Percentiles rank a stretch among this genome's conserved stretches.
These are phyloP conservation scores for Aspergillus hiratsukae DNA, from an alignment of 2,329 filamentous ascomycete species.

Conservation along the genomic window DNA sequence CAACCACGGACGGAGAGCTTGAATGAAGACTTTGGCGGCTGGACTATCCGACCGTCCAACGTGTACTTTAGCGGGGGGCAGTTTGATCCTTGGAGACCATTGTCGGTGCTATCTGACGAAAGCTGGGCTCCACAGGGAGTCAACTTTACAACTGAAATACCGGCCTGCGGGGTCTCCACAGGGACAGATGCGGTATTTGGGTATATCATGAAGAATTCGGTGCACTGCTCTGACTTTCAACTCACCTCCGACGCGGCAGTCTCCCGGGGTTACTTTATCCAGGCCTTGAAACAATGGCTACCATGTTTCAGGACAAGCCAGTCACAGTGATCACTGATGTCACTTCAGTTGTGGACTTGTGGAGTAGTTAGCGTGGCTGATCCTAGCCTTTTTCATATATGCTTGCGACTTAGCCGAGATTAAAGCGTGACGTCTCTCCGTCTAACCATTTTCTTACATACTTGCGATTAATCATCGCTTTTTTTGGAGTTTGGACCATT, in stretches of 20 bases:
- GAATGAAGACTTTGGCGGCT: constrained; percentile 47
- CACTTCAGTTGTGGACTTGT: neutral
- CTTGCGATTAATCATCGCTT: no score
- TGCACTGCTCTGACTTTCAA: constrained; percentile 49
- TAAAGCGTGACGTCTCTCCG: neutral
- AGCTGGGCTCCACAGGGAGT: constrained; percentile 38
- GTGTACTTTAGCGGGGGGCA: constrained; percentile 49
- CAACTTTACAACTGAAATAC: constrained; percentile 37
- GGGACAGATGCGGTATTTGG: constrained; percentile 43
- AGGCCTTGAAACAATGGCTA: constrained; percentile 45
- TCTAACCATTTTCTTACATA: neutral
- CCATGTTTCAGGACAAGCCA: constrained; percentile 34
- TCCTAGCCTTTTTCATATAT: constrained; percentile 9
- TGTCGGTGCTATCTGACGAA: constrained; percentile 43
- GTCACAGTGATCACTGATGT: neutral
- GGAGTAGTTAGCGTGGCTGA: constrained; percentile 2
- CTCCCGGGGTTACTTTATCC: constrained; percentile 35
- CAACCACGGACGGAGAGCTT: constrained; percentile 35
- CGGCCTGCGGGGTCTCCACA: constrained; percentile 40
- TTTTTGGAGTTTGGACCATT: neutral
- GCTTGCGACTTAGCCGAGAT: constrained; percentile 11
- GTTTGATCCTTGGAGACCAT: constrained; percentile 50
- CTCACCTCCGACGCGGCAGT: constrained; percentile 27
- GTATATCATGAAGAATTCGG: constrained; percentile 41
- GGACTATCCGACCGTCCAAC: constrained; percentile 50